phyloP scores from a whole-genome alignment of 1,284 basidiomycete species.

The Inonotus hispidus region DNA sequence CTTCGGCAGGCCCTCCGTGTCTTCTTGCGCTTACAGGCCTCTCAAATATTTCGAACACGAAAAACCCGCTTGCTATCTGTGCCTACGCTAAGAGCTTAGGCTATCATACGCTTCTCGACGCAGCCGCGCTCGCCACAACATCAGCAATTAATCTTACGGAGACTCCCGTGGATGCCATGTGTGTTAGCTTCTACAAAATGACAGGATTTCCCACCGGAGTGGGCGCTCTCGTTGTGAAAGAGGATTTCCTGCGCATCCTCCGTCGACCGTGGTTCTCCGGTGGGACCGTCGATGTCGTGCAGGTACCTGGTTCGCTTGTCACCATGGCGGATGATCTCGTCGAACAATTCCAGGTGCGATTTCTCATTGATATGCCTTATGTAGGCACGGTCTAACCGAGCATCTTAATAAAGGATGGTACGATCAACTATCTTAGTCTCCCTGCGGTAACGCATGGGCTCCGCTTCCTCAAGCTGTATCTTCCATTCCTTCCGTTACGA shows the following conservation, averaged over 20 bases:
- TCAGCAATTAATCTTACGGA: slow-evolving; percentile 60
- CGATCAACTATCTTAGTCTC: slow-evolving; percentile 72
- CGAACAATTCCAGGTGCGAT: slow-evolving; percentile 69
- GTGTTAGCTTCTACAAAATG: slow-evolving; percentile 84
- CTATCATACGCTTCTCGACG: slow-evolving; percentile 70
- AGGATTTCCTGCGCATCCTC: slow-evolving; percentile 53
- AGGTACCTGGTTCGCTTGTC: slow-evolving; percentile 65
- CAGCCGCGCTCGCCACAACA: slow-evolving; percentile 72
- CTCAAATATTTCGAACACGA: slow-evolving; percentile 74
- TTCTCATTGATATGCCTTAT: slow-evolving; percentile 2
- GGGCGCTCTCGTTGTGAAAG: slow-evolving; percentile 72
- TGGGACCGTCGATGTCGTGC: slow-evolving; percentile 75
- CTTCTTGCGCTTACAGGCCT: slow-evolving; percentile 74
- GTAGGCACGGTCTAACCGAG: slow-evolving; percentile 16
- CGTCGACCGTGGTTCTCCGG: slow-evolving; percentile 80
- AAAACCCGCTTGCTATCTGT: slow-evolving; percentile 50
- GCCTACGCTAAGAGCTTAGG: slow-evolving; percentile 60
- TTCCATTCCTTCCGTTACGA: slow-evolving; percentile 69
- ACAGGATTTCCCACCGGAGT: slow-evolving; percentile 84
- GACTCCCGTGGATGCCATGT: slow-evolving; percentile 72
- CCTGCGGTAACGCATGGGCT: slow-evolving; percentile 72
- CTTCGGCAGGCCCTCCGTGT: slow-evolving; percentile 40
- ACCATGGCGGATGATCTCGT: slow-evolving; percentile 54
- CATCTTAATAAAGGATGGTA: slow-evolving; percentile 58
- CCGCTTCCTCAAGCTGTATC: slow-evolving; percentile 66